phyloP scores from a whole-genome alignment of 345 rosid species.

The Camelina sativa region DNA sequence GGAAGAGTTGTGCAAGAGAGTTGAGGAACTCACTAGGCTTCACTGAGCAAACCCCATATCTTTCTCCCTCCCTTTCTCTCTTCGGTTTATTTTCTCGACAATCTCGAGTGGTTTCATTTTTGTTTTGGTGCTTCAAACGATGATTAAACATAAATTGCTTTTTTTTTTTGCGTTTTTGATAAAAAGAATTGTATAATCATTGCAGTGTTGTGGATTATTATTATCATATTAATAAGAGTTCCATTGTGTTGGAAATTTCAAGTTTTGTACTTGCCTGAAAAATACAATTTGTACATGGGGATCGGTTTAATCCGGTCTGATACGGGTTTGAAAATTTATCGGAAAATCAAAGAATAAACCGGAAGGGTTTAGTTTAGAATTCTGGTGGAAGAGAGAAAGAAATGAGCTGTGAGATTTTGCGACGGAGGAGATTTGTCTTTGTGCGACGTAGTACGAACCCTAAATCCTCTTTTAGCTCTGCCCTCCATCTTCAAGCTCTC shows the following conservation, averaged over 20 bases:
- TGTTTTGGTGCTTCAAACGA: background rate
- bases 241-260: no score
- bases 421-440: conserved; percentile 19
- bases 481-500: conserved; percentile 4
- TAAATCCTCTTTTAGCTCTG: background rate
- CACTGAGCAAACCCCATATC: conserved; percentile 52
- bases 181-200: background rate
- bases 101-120: background rate
- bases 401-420: conserved; percentile 20
- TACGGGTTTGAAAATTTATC: conserved; percentile 13
- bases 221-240: no score
- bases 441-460: conserved; percentile 28
- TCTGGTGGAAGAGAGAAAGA: conserved; percentile 6
- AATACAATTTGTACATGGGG: background rate
- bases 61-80: background rate
- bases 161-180: no score
- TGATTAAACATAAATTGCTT: background rate
- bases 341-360: conserved; percentile 19
- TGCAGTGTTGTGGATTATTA: background rate
- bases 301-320: conserved; percentile 12
- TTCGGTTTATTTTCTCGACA: background rate
- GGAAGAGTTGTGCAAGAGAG: conserved; percentile 87
- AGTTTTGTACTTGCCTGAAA: background rate
- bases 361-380: conserved; percentile 14
- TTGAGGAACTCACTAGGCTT: conserved; percentile 87